Evolutionary conservation across 2,329 filamentous ascomycete species (phyloP).

Genomic region (Onygenales sp.): DNA sequence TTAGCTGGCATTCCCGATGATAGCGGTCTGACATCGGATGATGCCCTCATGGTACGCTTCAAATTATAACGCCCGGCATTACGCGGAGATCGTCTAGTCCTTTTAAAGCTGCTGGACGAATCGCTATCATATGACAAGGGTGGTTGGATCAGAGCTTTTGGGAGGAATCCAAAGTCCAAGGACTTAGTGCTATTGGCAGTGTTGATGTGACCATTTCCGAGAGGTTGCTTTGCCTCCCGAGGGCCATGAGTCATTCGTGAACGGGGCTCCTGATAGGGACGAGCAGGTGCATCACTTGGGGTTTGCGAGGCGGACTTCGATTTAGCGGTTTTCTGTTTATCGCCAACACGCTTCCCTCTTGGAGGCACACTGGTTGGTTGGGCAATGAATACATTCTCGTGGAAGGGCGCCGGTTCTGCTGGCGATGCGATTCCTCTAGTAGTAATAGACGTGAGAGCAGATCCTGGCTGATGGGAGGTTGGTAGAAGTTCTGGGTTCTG

Average conservation of each 20-base stretch:
- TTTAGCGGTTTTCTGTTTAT: background rate
- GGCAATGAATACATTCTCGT: background rate
- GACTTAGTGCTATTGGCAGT: background rate
- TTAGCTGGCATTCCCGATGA: conserved; percentile 40
- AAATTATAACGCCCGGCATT: conserved; percentile 49
- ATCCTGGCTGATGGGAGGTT: no score
- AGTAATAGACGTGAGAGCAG: no score
- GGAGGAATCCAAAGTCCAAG: background rate
- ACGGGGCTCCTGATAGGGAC: background rate
- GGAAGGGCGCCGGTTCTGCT: no score
- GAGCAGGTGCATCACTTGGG: background rate
- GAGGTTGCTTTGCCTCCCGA: background rate
- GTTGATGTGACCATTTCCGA: background rate
- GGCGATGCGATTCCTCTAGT: no score
- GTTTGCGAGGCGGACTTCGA: background rate
- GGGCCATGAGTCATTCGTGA: background rate
- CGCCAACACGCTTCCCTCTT: background rate
- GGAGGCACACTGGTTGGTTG: background rate
- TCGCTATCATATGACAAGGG: conserved; percentile 59
- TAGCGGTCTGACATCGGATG: conserved; percentile 26
- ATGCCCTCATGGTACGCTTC: conserved; percentile 62
- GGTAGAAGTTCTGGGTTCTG: no score
- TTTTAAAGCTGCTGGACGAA: conserved; percentile 67
- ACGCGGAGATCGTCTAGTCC: conserved; percentile 41
- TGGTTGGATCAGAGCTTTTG: conserved; percentile 32